These are phyloP conservation scores for Mesembryanthemum crystallinum DNA, from an alignment of 148 eudicot genomes.

Conservation along the genomic window DNA sequence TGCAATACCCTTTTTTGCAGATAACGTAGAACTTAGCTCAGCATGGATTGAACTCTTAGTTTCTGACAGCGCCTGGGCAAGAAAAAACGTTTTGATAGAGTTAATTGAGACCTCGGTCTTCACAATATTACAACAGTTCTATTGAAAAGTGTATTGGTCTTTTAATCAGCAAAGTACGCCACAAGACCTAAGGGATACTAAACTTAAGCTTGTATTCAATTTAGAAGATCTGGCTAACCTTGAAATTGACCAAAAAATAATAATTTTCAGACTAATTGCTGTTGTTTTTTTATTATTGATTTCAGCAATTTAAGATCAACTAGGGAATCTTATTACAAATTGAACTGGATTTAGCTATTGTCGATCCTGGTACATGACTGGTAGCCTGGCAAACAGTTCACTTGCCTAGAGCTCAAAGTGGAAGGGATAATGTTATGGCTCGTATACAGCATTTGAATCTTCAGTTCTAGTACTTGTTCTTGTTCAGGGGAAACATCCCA, in stretches of 20 bases:
- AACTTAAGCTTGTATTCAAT: background rate
- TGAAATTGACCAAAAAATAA: background rate
- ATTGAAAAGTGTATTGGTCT: background rate
- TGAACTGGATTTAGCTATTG: background rate
- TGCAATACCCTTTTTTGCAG: constrained; percentile 58
- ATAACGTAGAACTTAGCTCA: constrained; percentile 42
- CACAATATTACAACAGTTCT: background rate
- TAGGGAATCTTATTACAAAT: too few species aligned
- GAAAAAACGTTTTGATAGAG: too few species aligned
- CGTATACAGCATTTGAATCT: too few species aligned
- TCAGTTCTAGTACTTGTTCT: background rate
- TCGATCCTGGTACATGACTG: background rate
- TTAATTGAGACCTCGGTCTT: too few species aligned
- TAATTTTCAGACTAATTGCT: too few species aligned
- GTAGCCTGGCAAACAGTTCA: background rate
- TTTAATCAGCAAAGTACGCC: background rate
- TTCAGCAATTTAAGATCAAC: too few species aligned
- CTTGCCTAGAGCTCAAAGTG: background rate
- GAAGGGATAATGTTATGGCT: background rate
- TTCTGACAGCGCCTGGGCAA: constrained; percentile 65
- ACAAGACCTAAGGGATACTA: background rate
- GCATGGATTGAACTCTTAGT: constrained; percentile 65
- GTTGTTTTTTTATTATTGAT: too few species aligned
- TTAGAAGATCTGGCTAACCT: background rate
- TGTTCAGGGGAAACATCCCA: background rate